Base-by-base conservation (phyloP, 1,139 yeast genomes). In the Insectozyma bohioensis region DNA sequence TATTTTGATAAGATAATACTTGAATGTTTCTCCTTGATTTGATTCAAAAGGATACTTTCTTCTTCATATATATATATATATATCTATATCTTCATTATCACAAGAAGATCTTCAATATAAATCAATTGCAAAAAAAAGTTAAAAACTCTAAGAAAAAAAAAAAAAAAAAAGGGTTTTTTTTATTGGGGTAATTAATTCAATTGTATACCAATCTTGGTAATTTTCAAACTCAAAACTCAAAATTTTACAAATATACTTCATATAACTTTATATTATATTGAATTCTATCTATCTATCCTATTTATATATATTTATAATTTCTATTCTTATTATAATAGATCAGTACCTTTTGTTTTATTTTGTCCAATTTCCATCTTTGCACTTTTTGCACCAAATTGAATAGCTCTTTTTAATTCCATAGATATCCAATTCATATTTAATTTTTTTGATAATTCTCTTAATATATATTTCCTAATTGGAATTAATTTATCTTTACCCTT, bases 371-470 rank as follows among this genome's bases (percentile, higher is more conserved):
- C 92, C 80, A 92, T 77, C 54, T 92, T 92, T 2, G 99, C 98
- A 51, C 95, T 84, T 45, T 85, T 80, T 1, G 97, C 85, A 0
- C 99, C 99, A 59, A 92, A 92, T 52, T 92, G 98, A 40, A 92
- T 88, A 0, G 99, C 99, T 31, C 98, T 66, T 52, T 92, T 92
- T n/a, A 83, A 77, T 51, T 92, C 97, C 20, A 65, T 61, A 14
- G 79, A 63, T 0, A 87, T 94, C 56, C 72, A 73, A 0, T 46
- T 54, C 25, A 90, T 56, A 0, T 75, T 77, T 34, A 80, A 50
- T 1, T 30, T 20, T 3, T 41, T 46, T 0, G 97, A 97, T 12
- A 86, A 51, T 31, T 65, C 58, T 32, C 99, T 58, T 25, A 92
- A 58, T 1, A 84, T 57, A 40, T 63, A 64, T 52, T 92, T 92